Evolutionary conservation across 73 alveolate genomes (phyloP), one percentile per base, ranked within the genome.

Genomic region (Paramecium tetraurelia): DNA sequence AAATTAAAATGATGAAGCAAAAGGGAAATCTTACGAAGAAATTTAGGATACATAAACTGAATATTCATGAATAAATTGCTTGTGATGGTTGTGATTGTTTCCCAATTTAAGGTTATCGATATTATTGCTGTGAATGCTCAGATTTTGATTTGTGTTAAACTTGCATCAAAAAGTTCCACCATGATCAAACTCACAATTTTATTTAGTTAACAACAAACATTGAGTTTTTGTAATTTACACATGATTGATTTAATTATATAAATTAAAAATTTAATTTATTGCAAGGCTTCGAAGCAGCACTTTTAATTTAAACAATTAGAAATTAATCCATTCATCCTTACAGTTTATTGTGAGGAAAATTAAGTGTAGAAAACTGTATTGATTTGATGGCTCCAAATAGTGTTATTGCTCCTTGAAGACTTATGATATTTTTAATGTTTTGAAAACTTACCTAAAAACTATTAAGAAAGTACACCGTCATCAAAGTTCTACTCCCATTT

Each of bases 351-450:
- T 68, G 93, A 87, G 58, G 35, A 84, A 40, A 87, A 12, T 40
- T 31, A 70, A 59, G 72, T 38, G 36, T 14, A 18, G 59, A 75
- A 69, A 38, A 33, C n/a, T 7, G 46, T 33, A 77, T 87, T 7
- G 38, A 75, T 63, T 20, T 87, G 59, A 41, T 87, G 46, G 40
- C 93, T 11, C 93, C 93, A 41, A 87, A 87, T 40, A 24, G 85
- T 63, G 58, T 68, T 12, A 84, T 87, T 12, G 68, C 93, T 18
- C 93, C 93, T 27, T 58, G 41, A 41, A 70, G 89, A n/a, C n/a
- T n/a, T n/a, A n/a, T n/a, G n/a, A n/a, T n/a, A n/a, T n/a, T n/a
- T n/a, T n/a, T n/a, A n/a, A n/a, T n/a, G n/a, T n/a, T n/a, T n/a
- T n/a, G n/a, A n/a, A n/a, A n/a, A n/a, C n/a, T n/a, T n/a, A n/a